These are phyloP conservation scores for Monosporascus sp. DNA, from an alignment of 2,329 filamentous ascomycete genomes.

Conservation along the genomic window DNA sequence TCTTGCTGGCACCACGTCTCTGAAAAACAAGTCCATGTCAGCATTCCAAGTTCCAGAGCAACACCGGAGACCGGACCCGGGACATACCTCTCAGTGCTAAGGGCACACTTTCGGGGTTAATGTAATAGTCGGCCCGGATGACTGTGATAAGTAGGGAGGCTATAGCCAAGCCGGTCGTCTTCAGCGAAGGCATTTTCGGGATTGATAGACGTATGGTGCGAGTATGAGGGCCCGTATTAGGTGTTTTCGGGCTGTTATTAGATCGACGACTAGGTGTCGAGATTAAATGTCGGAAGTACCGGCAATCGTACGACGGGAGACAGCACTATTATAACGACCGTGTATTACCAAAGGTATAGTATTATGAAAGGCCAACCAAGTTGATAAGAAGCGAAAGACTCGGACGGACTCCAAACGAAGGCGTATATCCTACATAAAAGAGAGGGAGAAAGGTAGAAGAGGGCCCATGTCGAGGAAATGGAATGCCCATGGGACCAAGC, in stretches of 20 bases:
- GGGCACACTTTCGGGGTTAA: slow-evolving; percentile 58
- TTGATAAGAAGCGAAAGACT: not conserved
- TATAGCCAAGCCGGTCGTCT: slow-evolving; percentile 46
- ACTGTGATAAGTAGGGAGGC: slow-evolving; percentile 47
- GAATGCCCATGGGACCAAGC: not conserved
- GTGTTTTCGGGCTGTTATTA: not conserved
- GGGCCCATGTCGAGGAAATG: not conserved
- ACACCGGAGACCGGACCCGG: not conserved
- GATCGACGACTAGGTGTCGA: not conserved
- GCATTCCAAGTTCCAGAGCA: not conserved
- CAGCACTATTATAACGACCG: not conserved
- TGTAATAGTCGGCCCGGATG: slow-evolving; percentile 51
- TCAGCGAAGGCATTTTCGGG: slow-evolving; percentile 49
- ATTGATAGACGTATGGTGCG: slow-evolving; percentile 4
- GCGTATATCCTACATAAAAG: not conserved
- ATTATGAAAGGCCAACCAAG: not conserved
- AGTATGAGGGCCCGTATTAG: slow-evolving; percentile 1
- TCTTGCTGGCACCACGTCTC: slow-evolving; percentile 63
- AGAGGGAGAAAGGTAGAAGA: not conserved
- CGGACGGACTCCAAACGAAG: not conserved
- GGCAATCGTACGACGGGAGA: not conserved
- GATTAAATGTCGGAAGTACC: not conserved
- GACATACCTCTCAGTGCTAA: slow-evolving; percentile 46
- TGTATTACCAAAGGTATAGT: not conserved
- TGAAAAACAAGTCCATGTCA: slow-evolving; percentile 3